Base-by-base conservation (phyloP, 345 rosid genomes). In the Eucalyptus caleyi region DNA sequence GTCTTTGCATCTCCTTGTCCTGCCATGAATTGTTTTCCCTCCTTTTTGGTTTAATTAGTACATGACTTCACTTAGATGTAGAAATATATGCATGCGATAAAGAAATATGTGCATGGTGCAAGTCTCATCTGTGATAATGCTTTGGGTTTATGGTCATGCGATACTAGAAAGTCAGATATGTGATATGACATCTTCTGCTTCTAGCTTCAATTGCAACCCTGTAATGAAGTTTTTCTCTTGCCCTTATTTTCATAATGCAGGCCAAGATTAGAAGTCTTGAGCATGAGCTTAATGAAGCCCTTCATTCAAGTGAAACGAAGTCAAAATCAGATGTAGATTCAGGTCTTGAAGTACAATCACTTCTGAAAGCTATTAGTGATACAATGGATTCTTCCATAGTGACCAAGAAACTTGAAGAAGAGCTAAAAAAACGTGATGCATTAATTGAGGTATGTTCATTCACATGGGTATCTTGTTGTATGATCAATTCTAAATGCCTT, bases 401-500 rank as follows among this genome's bases (percentile, higher is more conserved):
- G 62, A 95, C 97, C 91, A 97, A 94, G 94, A 97, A 96, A 92
- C 99, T 97, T 89, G 99, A 97, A 91, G 99, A 97, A 89, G 99
- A 97, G 92, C 97, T 97, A 62, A 97, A 96, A 92, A 97, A 96
- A 83, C 97, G 99, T 67, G 99, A 97, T 95, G 96, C 97, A 69
- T 92, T 97, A 51, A 97, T 97, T 88, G 99, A 97, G 99, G 99
- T 96, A 27, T 91, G 96, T 89, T 62, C 60, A 50, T 34, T 87
- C 44, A 53, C 56, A 4, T 53, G 56, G 56, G 21, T 54, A 54
- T 54, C 21, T 51, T 80, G 80, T 40, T 72, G 27, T 83, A 53
- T 21, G 60, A 54, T 54, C 60, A 21, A 21, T 54, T 21, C 60
- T 21, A 54, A 21, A 21, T 54, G 60, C 60, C 23, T 54, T 19